phyloP scores from a whole-genome alignment of 139 green algal genomes.

The Ettlia oleoabundans region DNA sequence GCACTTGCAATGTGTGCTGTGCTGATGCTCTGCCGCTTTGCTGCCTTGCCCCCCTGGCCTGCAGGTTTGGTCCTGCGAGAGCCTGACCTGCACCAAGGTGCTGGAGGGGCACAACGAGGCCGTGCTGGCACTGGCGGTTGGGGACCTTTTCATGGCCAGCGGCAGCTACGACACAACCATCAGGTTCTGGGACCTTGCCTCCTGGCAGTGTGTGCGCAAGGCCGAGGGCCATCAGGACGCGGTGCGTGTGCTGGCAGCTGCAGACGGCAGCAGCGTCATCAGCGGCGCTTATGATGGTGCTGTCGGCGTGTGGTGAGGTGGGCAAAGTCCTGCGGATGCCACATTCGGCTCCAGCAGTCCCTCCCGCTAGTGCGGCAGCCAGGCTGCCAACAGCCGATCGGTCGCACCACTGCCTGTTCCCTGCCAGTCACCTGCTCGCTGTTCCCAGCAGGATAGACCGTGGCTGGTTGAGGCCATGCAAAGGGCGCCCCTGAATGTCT shows the following conservation, averaged over 20 bases:
- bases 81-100: slow-evolving; percentile 34
- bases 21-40: no score
- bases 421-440: no score
- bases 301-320: slow-evolving; percentile 83
- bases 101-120: slow-evolving; percentile 93
- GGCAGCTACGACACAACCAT: slow-evolving; percentile 90
- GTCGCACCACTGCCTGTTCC: no score
- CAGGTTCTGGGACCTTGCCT: slow-evolving; percentile 87
- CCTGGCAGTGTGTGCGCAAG: slow-evolving; percentile 84
- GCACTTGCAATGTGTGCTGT: no score
- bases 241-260: slow-evolving; percentile 87
- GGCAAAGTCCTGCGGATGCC: neutral
- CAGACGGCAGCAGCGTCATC: slow-evolving; percentile 76
- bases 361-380: no score
- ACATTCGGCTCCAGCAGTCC: no score
- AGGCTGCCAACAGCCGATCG: no score
- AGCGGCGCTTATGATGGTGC: slow-evolving; percentile 91
- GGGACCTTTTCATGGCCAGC: slow-evolving; percentile 67
- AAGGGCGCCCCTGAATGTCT: no score
- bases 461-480: no score
- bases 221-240: slow-evolving; percentile 92
- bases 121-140: slow-evolving; percentile 90
- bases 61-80: slow-evolving; percentile 24
- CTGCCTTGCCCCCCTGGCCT: neutral
- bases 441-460: no score